Conservation (phyloP, 345 rosid species). For the Turnera subulata region DNA sequence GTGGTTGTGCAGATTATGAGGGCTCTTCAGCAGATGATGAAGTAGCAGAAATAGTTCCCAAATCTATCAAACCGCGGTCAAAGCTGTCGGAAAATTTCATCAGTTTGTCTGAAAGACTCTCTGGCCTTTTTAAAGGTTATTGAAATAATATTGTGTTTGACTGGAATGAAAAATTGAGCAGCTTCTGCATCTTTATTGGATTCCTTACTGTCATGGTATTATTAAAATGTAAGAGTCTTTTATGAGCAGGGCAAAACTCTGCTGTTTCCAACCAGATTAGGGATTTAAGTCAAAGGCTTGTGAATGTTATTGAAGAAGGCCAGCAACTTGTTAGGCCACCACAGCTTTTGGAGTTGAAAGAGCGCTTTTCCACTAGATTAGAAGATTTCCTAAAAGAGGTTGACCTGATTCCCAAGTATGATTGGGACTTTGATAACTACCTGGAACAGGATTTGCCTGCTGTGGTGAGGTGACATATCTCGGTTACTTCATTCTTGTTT, state of each 20-base stretch:
- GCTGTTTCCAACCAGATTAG: conserved; percentile 24
- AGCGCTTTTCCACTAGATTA: conserved; percentile 32
- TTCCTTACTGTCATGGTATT: conserved; percentile 1
- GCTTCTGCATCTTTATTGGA: background rate
- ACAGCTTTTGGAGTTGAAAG: conserved; percentile 32
- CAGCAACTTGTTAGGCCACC: conserved; percentile 19
- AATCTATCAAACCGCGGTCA: conserved; percentile 4
- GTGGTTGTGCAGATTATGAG: conserved; percentile 14
- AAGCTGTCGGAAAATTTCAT: conserved; percentile 30
- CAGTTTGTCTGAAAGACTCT: conserved; percentile 33
- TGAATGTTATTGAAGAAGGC: conserved; percentile 25
- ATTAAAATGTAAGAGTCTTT: conserved; percentile 10
- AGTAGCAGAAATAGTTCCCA: conserved; percentile 7
- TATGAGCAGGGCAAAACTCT: conserved; percentile 19
- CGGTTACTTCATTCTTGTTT: too few relatives aligned
- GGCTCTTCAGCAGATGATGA: conserved; percentile 9
- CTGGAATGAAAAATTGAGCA: too few relatives aligned
- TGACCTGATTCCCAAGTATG: conserved; percentile 51
- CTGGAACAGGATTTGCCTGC: conserved; percentile 83
- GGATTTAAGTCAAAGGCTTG: conserved; percentile 27
- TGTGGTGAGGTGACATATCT: conserved; percentile 77
- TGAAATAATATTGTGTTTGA: background rate
- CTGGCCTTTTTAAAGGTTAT: conserved; percentile 38
- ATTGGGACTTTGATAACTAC: conserved; percentile 93
- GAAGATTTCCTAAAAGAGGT: conserved; percentile 55